Base-by-base conservation (phyloP, 768 basidiomycete species). In the Leccinum subtestaceum region DNA sequence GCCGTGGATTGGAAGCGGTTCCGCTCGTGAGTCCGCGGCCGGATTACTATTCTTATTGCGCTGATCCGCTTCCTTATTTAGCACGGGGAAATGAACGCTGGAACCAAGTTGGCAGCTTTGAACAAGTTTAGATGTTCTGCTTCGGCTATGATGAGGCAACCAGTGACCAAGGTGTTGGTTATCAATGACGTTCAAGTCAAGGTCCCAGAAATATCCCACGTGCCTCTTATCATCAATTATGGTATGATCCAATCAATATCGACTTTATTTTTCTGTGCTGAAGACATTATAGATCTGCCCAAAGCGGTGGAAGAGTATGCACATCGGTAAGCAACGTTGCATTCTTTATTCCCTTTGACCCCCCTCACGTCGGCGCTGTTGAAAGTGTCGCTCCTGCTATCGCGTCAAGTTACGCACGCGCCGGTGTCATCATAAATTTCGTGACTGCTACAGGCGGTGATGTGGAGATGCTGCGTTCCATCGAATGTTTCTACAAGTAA, bases 401-500 rank as follows among this genome's bases (percentile, higher is more conserved):
- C 66, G 88, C 92, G n/a, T 84, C 91, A 51, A 76, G 79, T 73
- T 89, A 93, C 70, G 83, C 87, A 43, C 87, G 93, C 54, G 89
- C 93, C 56, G 97, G 96, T 29, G 91, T 98, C 55, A 83, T 97
- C 60, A 83, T 99, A 70, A 98, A 96, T 74, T 95, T 98, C 67
- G 95, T 98, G 61, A 97, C 95, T 57, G 96, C 95, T 56, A 95
- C 94, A 13, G 95, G 95, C 31, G 95, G 95, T 45, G 96, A 98
- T 72, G 95, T 98, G 56, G 96, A 98, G 78, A 97, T 98, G 95
- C 78, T 98, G 62, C 85, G 96, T 69, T 92, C 91, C 65, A 98
- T 98, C 81, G 96, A 98, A 80, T 96, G 95, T 82, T 96, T 94
- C 78, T 98, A 96, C 82, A 93, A 93, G 92, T 93, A 64, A 64